phyloP scores from a whole-genome alignment of 2,329 filamentous ascomycete species.

The Cladosporium sp. region DNA sequence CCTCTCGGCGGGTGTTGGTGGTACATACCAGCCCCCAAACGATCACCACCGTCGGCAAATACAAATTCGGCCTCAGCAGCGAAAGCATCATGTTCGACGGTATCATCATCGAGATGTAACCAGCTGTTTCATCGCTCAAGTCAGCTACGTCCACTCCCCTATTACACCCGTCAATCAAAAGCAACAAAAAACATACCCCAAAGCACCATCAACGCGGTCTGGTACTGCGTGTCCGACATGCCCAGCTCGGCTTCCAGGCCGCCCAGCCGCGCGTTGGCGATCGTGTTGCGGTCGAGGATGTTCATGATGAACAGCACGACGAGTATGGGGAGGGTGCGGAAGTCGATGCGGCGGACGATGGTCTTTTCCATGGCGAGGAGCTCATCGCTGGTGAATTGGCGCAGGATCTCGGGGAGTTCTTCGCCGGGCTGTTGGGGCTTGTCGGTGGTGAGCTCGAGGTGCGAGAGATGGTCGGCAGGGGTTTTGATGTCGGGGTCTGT shows the following conservation, averaged over 20 bases:
- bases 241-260: conserved; percentile 48
- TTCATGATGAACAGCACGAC: conserved; percentile 15
- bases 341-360: neutral
- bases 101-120: conserved; percentile 36
- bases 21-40: conserved; percentile 25
- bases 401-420: neutral
- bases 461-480: neutral
- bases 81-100: conserved; percentile 42
- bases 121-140: neutral
- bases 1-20: neutral
- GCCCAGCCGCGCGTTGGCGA: conserved; percentile 18
- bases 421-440: neutral
- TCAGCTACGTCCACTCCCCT: neutral
- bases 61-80: conserved; percentile 36
- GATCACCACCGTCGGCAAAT: conserved; percentile 29
- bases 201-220: conserved; percentile 29
- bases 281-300: conserved; percentile 21
- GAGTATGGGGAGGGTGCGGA: neutral
- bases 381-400: neutral
- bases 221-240: conserved; percentile 53
- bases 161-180: neutral
- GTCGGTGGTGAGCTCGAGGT: neutral
- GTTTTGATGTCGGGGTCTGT: neutral
- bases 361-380: neutral
- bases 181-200: conserved; percentile 39